Conservation (phyloP, 306 rosid species). For the Cicer arietinum region DNA sequence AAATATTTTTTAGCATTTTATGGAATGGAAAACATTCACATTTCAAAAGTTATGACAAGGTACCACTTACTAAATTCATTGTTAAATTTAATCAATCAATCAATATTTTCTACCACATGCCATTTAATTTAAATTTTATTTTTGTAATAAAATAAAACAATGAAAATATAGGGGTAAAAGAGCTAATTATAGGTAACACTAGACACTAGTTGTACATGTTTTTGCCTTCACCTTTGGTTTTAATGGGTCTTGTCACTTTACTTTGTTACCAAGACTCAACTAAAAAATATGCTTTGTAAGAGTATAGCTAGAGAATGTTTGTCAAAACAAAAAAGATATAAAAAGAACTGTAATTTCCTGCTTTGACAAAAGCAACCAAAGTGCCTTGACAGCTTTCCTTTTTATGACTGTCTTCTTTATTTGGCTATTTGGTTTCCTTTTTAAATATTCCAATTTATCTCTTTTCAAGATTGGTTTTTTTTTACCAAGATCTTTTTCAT, state of each 20-base stretch:
- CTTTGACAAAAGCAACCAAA: conserved; percentile 57
- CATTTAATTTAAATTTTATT: background rate
- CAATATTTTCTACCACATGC: background rate
- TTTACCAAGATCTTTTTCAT: conserved; percentile 24
- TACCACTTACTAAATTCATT: conserved; percentile 40
- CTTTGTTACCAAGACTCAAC: conserved; percentile 44
- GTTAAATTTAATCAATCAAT: conserved; percentile 5
- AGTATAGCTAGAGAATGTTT: conserved; percentile 49
- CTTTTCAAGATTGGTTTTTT: conserved; percentile 30
- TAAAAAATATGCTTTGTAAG: conserved; percentile 35
- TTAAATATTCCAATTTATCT: conserved; percentile 29
- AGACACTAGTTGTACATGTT: conserved; percentile 39
- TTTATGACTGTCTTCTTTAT: conserved; percentile 44
- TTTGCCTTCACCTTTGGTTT: conserved; percentile 51
- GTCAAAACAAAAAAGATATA: conserved; percentile 39
- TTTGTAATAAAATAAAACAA: background rate
- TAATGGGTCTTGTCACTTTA: conserved; percentile 50
- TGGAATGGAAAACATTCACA: conserved; percentile 38
- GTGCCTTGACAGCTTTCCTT: conserved; percentile 59
- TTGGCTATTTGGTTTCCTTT: conserved; percentile 39
- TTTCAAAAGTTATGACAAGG: background rate
- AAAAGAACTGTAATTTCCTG: conserved; percentile 41
- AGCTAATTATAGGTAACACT: background rate
- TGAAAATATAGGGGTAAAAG: background rate
- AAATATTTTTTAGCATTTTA: conserved; percentile 36